Evolutionary conservation across 305 asterid species (phyloP), one percentile per base, ranked within the genome.

Genomic region (Caryopteris hybrid): DNA sequence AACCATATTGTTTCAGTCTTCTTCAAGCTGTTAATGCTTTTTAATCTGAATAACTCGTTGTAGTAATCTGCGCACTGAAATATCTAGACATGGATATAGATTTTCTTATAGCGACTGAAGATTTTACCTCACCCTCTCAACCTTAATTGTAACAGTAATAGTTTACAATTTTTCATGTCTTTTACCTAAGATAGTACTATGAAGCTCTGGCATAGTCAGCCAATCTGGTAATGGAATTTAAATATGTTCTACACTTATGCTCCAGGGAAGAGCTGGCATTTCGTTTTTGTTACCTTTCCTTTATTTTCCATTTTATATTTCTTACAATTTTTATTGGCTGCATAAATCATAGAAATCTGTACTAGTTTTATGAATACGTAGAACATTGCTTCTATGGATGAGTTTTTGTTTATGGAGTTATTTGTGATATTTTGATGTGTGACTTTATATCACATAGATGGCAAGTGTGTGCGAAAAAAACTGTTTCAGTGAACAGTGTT

Each of bases 351-450:
- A 33, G 38, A 25, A 16, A n/a, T 16, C 9, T 61, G 54, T 34
- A 11, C 17, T 45, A 12, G 23, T 23, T 14, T 45, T 56, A 17
- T 34, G 52, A 42, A 61, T 29, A 14, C 22, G 56, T 55, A 55
- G 20, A 16, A 38, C 21, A 25, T 20, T 27, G 14, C 20, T 27
- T 48, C 22, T 2, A 20, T 66, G 10, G 4, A 47, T 48, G 45
- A 56, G 39, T 9, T 47, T 39, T 31, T 38, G 16, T 31, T 25
- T 14, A 20, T 10, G 36, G 22, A 33, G 55, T 23, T 62, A 22
- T 31, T 39, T 60, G 47, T 58, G 13, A 42, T 70, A 39, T 27
- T 43, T 73, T 45, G 56, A 42, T 57, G 16, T 34, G 54, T 58
- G 71, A 64, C 10, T 54, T 50, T 61, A 41, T 70, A 20, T 20